phyloP scores from a whole-genome alignment of 2,329 filamentous ascomycete species.

The Hymenoscyphus occultus region DNA sequence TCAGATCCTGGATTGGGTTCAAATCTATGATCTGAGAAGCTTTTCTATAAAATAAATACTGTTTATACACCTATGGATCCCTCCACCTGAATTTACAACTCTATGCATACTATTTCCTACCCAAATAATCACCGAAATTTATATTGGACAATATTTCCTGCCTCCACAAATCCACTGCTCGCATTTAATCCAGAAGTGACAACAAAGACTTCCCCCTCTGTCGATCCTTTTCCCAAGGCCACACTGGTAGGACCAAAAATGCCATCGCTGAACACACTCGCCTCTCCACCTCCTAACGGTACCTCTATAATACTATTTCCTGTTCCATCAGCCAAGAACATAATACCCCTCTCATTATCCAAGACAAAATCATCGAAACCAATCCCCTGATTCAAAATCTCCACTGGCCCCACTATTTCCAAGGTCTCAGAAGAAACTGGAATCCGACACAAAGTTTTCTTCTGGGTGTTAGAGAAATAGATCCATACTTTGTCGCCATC shows the following conservation, averaged over 20 bases:
- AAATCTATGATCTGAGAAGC: too few relatives aligned
- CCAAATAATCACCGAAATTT: background rate
- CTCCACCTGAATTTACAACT: too few relatives aligned
- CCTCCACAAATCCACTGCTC: background rate
- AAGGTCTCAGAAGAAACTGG: constrained; percentile 16
- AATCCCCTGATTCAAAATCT: constrained; percentile 15
- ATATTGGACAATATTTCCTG: background rate
- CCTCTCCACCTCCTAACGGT: constrained; percentile 6
- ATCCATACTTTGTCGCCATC: constrained; percentile 14
- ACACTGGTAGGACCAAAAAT: constrained; percentile 20
- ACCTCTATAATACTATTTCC: constrained; percentile 16
- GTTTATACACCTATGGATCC: too few relatives aligned
- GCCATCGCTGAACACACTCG: constrained; percentile 8
- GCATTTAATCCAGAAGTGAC: constrained; percentile 9
- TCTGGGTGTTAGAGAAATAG: constrained; percentile 19
- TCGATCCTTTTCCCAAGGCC: constrained; percentile 13
- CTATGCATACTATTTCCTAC: too few relatives aligned
- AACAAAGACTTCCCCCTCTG: constrained; percentile 11
- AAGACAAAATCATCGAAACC: constrained; percentile 22
- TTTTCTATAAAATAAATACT: too few relatives aligned
- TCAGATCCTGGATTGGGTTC: too few relatives aligned
- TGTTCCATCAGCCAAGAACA: constrained; percentile 16
- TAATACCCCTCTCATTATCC: constrained; percentile 11
- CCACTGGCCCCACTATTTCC: constrained; percentile 11
- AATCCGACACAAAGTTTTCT: constrained; percentile 21